Base-by-base conservation (phyloP, 169 alveolate species). In the Plasmodium chabaudi region DNA sequence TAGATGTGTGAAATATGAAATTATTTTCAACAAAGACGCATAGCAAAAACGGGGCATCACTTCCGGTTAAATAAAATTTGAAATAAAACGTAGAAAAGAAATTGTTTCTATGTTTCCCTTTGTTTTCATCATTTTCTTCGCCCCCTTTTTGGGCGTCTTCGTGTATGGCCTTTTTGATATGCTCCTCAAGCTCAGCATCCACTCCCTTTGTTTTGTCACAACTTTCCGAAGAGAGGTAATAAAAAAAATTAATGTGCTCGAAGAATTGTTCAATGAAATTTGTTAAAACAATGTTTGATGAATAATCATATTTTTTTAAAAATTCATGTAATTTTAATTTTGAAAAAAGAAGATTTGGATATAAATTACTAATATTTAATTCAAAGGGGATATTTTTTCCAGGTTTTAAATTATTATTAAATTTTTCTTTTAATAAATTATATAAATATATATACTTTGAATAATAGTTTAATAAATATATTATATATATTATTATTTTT, bases 251-350 rank as follows among this genome's bases (percentile, higher is more conserved):
- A 47, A 65, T 55, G n/a, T 53, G 21, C 6, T 71, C 67, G 46
- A 79, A 53, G 67, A 67, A 67, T 44, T 71, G 65, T 47, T 79
- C 72, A 9, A 79, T 21, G 17, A 79, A 79, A 51, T 79, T 79
- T 1, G 89, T 55, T 25, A 79, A 21, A 1, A 67, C 63, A 0
- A 67, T 55, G 21, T 79, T 79, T 10, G 82, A 42, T 17, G 89
- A 79, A 71, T 79, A 79, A 17, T 79, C 61, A 15, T 67, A 79
- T 67, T 64, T 67, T 49, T 79, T 79, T 56, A 79, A 79, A 27
- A 79, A 59, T 5, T 79, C 77, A 67, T 67, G 46, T 42, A 79
- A 60, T 42, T 55, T 64, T 59, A 79, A 67, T 67, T 79, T 79
- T 21, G 67, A 34, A 65, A 67, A 55, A 56, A 60, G 27, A 44